Evolutionary conservation across 75 land plant species (phyloP).

Genomic region (Pinus taeda): DNA sequence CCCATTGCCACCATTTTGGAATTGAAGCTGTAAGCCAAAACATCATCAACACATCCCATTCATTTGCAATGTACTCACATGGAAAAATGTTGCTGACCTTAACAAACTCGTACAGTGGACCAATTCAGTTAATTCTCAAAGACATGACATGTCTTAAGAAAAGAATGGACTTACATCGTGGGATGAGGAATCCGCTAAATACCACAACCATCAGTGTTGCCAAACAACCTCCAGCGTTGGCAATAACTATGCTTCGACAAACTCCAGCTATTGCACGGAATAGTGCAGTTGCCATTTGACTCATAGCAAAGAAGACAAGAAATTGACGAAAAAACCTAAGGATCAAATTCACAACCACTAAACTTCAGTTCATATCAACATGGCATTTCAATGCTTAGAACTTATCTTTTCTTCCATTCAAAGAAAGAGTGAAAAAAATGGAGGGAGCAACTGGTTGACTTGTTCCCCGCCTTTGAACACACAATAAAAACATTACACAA

Average conservation of each 20-base stretch:
- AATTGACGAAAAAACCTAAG: slow-evolving; percentile 69
- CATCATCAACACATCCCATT: background rate
- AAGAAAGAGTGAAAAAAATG: too few species aligned
- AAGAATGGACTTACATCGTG: slow-evolving; percentile 23
- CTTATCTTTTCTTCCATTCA: too few species aligned
- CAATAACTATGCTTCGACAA: slow-evolving; percentile 29
- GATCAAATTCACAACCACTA: background rate
- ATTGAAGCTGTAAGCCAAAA: slow-evolving; percentile 38
- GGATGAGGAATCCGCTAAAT: slow-evolving; percentile 69
- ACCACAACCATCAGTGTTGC: slow-evolving; percentile 29
- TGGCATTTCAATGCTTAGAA: background rate
- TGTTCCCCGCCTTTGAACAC: too few species aligned
- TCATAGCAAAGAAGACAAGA: slow-evolving; percentile 40
- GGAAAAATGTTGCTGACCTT: slow-evolving; percentile 13
- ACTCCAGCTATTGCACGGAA: slow-evolving; percentile 58
- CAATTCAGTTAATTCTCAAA: background rate
- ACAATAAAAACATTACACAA: too few species aligned
- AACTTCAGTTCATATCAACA: background rate
- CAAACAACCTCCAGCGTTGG: slow-evolving; percentile 35
- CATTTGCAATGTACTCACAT: background rate
- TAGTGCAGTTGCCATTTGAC: slow-evolving; percentile 44
- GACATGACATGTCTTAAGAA: background rate
- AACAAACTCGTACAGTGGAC: background rate
- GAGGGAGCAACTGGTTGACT: too few species aligned
- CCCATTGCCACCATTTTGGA: slow-evolving; percentile 68